Base-by-base conservation (phyloP, 2,329 filamentous ascomycete genomes). In the Arachnomyces sp. region DNA sequence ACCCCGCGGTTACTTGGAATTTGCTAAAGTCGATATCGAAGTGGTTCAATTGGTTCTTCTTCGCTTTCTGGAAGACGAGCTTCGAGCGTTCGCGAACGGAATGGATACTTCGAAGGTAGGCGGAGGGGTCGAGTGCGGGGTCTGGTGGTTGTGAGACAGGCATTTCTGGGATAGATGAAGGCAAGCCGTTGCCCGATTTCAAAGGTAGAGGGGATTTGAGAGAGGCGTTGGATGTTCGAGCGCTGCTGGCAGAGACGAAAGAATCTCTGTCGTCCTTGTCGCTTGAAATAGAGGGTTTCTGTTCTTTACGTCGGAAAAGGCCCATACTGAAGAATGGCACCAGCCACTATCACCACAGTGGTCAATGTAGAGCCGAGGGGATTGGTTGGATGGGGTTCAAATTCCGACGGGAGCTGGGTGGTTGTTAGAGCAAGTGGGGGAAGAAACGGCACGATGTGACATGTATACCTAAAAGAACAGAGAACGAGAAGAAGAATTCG, bases 1-100 rank as follows among this genome's bases (percentile, higher is more conserved):
- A 94, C 33, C 76, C 76, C 11, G 89, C 86, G 1, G 90, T 90
- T 49, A 90, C 84, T 34, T 73, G 65, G 59, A 94, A 90, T 64
- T 90, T 93, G 64, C 64, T 66, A 73, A 89, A 79, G 62, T 95
- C 89, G 35, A 94, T 87, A 49, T 85, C 82, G 54, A 95, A 95
- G 60, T 95, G 89, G 51, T 76, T 77, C 46, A 94, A 73, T 51
- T 84, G 73, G 56, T 94, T 86, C 49, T 72, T 73, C 54, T 84
- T 72, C 7, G 88, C 86, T 68, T 84, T 89, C 47, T 84, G 76
- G 45, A 85, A 73, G 38, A 94, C 72, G 49, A 90, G 67, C 53
- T 69, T 76, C 57, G 77, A 82, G 47, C 88, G 71, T 55, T 95
- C 87, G 47, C 92, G 76, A 17, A 98, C 87, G 18, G 92, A 80